phyloP scores from a whole-genome alignment of 2,329 filamentous ascomycete genomes.

The Trichoderma sp. region DNA sequence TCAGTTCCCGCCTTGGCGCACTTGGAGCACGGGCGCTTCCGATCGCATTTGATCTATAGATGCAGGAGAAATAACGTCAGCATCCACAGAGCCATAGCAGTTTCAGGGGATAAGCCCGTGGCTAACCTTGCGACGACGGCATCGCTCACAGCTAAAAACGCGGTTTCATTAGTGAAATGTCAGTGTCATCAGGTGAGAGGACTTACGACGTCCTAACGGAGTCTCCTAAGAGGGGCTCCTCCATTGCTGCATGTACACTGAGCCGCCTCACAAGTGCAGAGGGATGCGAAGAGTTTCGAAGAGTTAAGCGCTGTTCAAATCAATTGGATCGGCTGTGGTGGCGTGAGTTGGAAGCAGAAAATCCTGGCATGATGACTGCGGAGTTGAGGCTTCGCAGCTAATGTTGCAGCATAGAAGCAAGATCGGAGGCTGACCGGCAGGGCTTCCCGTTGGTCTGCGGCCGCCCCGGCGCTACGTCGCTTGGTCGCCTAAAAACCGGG shows the following conservation, averaged over 20 bases:
- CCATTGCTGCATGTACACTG: conserved; percentile 25
- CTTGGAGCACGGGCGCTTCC: conserved; percentile 48
- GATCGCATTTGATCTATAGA: conserved; percentile 51
- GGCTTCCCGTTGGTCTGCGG: not conserved
- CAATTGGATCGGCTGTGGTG: not conserved
- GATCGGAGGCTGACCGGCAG: not conserved
- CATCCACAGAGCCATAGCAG: conserved; percentile 20
- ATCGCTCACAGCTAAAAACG: conserved; percentile 40
- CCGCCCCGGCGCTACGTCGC: not conserved
- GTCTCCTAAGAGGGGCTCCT: conserved; percentile 36
- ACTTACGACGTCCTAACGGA: conserved; percentile 39
- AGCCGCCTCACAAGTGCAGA: not conserved
- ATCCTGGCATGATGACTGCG: not conserved
- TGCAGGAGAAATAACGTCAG: conserved; percentile 17
- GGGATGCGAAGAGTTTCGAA: not conserved
- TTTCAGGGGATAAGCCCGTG: not conserved
- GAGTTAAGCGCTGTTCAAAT: not conserved
- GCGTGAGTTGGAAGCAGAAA: not conserved
- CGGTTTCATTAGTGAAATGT: not conserved
- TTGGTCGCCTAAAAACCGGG: not conserved
- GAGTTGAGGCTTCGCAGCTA: not conserved
- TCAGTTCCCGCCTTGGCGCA: conserved; percentile 43
- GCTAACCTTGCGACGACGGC: conserved; percentile 42
- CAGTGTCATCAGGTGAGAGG: not conserved
- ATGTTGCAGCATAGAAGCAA: not conserved